A percentile compares a stretch with the other conserved stretches of the same genome.
Conservation (phyloP, 2,329 filamentous ascomycete genomes). For the Cladophialophora chaetospira region DNA sequence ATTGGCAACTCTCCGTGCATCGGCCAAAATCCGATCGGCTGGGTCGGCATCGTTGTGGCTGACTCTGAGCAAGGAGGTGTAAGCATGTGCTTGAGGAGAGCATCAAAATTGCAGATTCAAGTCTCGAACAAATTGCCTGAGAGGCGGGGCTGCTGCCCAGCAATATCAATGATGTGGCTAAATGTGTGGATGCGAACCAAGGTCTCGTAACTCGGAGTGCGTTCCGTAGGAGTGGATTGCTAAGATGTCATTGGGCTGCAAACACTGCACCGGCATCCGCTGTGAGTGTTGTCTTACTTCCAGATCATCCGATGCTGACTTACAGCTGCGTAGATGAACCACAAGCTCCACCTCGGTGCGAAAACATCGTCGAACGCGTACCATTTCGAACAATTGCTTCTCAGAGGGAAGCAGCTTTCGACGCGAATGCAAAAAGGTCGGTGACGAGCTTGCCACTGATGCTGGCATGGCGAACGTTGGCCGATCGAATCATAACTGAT, state of each 20-base stretch:
- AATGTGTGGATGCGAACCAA: constrained; percentile 71
- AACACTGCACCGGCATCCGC: constrained; percentile 81
- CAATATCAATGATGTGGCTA: constrained; percentile 66
- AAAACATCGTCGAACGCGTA: constrained; percentile 87
- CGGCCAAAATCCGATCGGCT: constrained; percentile 77
- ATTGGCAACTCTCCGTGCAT: constrained; percentile 89
- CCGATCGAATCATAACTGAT: too few species aligned
- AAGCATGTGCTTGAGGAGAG: constrained; percentile 83
- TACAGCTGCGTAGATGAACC: constrained; percentile 54
- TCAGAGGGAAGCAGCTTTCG: constrained; percentile 89
- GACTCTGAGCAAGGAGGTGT: constrained; percentile 70
- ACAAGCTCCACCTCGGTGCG: constrained; percentile 82
- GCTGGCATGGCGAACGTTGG: constrained; percentile 88
- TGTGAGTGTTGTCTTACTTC: constrained; percentile 38
- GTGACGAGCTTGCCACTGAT: constrained; percentile 77
- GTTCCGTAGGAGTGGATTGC: too few species aligned
- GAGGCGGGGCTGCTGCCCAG: constrained; percentile 60
- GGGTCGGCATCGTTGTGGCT: constrained; percentile 82
- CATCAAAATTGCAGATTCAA: constrained; percentile 78
- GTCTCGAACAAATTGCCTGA: too few species aligned
- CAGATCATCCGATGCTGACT: background rate
- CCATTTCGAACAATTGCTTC: constrained; percentile 87
- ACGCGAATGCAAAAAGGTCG: constrained; percentile 86
- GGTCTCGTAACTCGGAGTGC: too few species aligned
- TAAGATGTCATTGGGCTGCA: too few species aligned